Evolutionary conservation across 1,139 yeast genomes (phyloP).

Genomic region (Suhomyces anneliseae): DNA sequence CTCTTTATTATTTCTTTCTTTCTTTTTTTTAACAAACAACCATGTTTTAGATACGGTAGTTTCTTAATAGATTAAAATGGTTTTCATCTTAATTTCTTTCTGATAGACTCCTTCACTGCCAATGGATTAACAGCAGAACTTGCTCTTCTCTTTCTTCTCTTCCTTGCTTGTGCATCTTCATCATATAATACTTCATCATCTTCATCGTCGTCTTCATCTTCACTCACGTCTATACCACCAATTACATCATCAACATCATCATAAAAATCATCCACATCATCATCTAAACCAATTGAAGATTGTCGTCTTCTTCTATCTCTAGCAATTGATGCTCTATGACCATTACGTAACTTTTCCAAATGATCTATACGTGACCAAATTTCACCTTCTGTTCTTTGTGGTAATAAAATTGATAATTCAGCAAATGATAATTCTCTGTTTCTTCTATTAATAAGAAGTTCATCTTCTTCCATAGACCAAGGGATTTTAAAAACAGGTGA

Average conservation of each 20-base stretch:
- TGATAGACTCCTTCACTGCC: slow-evolving; percentile 24
- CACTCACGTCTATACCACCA: slow-evolving; percentile 38
- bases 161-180: slow-evolving; percentile 32
- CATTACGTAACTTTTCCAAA: slow-evolving; percentile 49
- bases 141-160: slow-evolving; percentile 41
- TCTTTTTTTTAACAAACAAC: no score
- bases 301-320: slow-evolving; percentile 35
- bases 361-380: slow-evolving; percentile 63
- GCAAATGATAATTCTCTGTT: slow-evolving; percentile 65
- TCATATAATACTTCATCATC: slow-evolving; percentile 39
- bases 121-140: slow-evolving; percentile 49
- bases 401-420: slow-evolving; percentile 71
- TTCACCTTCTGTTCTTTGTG: slow-evolving; percentile 73
- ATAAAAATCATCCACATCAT: slow-evolving; percentile 49
- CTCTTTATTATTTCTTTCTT: no score
- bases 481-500: slow-evolving; percentile 41
- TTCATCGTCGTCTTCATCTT: slow-evolving; percentile 29
- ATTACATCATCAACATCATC: slow-evolving; percentile 39
- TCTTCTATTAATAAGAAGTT: slow-evolving; percentile 57
- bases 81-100: slow-evolving; percentile 8
- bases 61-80: no score
- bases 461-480: slow-evolving; percentile 72
- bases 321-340: slow-evolving; percentile 37
- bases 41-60: no score
- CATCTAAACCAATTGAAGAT: slow-evolving; percentile 44